Percentiles rank a stretch among this genome's conserved stretches.
Conservation (phyloP, 805 yeast species). For the Nadsonia fulvescens region DNA sequence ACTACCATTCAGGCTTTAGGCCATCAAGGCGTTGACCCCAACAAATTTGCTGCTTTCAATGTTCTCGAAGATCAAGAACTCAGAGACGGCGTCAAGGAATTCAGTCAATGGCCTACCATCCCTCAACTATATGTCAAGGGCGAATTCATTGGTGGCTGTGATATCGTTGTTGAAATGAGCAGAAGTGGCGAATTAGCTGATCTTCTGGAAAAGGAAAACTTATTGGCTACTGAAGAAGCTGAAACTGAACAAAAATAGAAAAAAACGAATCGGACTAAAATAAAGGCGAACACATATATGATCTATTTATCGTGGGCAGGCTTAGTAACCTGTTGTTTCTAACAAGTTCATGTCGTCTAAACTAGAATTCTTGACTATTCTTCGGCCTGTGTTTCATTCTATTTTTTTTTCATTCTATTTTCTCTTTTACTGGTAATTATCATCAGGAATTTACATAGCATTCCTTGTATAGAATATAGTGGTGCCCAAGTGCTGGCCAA, state of each 20-base stretch:
- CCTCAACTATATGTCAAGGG: slow-evolving; percentile 82
- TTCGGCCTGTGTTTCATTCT: too few relatives aligned
- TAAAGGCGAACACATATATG: too few relatives aligned
- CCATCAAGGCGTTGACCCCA: slow-evolving; percentile 93
- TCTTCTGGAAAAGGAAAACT: slow-evolving; percentile 58
- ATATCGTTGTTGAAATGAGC: slow-evolving; percentile 82
- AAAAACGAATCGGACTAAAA: background rate
- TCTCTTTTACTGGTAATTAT: too few relatives aligned
- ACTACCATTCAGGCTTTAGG: slow-evolving; percentile 89
- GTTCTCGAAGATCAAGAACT: slow-evolving; percentile 89
- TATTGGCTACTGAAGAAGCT: slow-evolving; percentile 57
- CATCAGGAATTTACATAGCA: too few relatives aligned
- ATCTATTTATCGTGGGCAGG: too few relatives aligned
- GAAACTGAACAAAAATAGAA: too few relatives aligned
- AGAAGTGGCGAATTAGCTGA: slow-evolving; percentile 73
- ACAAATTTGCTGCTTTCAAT: slow-evolving; percentile 90
- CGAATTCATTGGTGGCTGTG: slow-evolving; percentile 96
- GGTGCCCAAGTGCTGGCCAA: too few relatives aligned
- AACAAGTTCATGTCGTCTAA: too few relatives aligned
- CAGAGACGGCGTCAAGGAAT: slow-evolving; percentile 91
- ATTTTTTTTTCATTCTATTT: too few relatives aligned
- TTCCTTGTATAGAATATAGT: too few relatives aligned
- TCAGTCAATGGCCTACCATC: slow-evolving; percentile 93
- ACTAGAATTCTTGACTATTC: too few relatives aligned
- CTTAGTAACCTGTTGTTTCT: too few relatives aligned